Evolutionary conservation across 2,329 filamentous ascomycete genomes (phyloP).

Genomic region (Hansfordia pulvinata): DNA sequence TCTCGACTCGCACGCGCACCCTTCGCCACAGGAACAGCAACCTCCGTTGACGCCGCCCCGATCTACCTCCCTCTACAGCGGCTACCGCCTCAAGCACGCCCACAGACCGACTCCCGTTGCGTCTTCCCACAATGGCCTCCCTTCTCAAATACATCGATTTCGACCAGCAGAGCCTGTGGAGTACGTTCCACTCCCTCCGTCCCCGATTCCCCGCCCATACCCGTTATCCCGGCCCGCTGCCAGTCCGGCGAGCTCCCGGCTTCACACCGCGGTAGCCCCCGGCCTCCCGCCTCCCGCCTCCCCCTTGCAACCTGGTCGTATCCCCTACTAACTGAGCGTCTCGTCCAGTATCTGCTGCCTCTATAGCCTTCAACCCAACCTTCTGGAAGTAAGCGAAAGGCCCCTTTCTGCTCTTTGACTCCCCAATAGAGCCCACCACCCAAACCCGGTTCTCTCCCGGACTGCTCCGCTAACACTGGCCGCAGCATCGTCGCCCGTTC

Average conservation of each 20-base stretch:
- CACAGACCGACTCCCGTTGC: no score
- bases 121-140: no score
- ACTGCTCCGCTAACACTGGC: conserved; percentile 18
- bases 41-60: no score
- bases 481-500: conserved; percentile 67
- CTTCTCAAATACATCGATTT: conserved; percentile 44
- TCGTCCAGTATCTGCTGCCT: conserved; percentile 55
- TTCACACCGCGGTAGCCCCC: conserved; percentile 9
- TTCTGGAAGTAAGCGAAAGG: conserved; percentile 83
- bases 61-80: no score
- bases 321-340: conserved; percentile 9
- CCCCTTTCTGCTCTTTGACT: conserved; percentile 4
- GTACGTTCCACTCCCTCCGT: conserved; percentile 30
- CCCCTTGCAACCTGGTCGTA: no score
- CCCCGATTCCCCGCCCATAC: not conserved
- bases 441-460: conserved; percentile 1
- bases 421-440: not conserved
- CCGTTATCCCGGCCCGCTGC: conserved; percentile 2
- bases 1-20: no score
- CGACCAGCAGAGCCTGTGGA: conserved; percentile 48
- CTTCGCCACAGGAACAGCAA: no score
- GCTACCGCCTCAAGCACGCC: no score
- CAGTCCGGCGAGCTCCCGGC: conserved; percentile 5
- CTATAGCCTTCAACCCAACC: conserved; percentile 92
- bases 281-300: no score